phyloP scores from a whole-genome alignment of 805 yeast species.

The Tetrapisispora taiwanensis region DNA sequence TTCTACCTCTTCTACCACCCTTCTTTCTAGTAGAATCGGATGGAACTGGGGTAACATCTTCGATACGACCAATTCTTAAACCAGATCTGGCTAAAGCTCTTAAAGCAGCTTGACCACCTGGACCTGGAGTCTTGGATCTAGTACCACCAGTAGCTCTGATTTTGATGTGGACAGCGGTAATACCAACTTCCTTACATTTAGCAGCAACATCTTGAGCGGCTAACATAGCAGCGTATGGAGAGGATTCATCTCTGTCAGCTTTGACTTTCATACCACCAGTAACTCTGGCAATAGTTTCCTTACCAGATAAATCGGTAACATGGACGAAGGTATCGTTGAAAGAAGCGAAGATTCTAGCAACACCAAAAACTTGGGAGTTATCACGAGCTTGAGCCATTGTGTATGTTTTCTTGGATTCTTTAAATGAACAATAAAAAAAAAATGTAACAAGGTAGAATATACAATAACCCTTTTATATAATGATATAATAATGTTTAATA shows the following conservation, averaged over 20 bases:
- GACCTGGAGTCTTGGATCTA: conserved; percentile 99
- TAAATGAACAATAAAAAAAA: background rate
- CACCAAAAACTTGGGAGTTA: conserved; percentile 99
- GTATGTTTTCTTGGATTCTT: background rate
- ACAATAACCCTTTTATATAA: background rate
- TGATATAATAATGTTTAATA: too few relatives aligned
- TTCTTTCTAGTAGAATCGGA: conserved; percentile 99
- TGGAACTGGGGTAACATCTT: conserved; percentile 99
- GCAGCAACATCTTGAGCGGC: conserved; percentile 99
- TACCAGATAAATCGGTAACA: conserved; percentile 98
- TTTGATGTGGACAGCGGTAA: conserved; percentile 98
- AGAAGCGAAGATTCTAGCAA: conserved; percentile 99
- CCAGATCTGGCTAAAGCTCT: conserved; percentile 99
- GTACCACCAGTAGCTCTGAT: conserved; percentile 99
- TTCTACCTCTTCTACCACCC: conserved; percentile 99
- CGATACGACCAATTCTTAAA: conserved; percentile 98
- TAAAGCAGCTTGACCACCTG: conserved; percentile 99
- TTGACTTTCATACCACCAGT: conserved; percentile 99
- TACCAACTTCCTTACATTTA: conserved; percentile 99
- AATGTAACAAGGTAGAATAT: background rate
- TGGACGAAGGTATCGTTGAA: conserved; percentile 99
- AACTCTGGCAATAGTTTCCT: conserved; percentile 98
- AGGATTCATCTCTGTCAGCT: conserved; percentile 99
- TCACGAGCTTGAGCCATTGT: conserved; percentile 47
- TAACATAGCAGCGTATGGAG: conserved; percentile 97